Conservation (phyloP, 129 eudicot species). For the Flaveria linearis region DNA sequence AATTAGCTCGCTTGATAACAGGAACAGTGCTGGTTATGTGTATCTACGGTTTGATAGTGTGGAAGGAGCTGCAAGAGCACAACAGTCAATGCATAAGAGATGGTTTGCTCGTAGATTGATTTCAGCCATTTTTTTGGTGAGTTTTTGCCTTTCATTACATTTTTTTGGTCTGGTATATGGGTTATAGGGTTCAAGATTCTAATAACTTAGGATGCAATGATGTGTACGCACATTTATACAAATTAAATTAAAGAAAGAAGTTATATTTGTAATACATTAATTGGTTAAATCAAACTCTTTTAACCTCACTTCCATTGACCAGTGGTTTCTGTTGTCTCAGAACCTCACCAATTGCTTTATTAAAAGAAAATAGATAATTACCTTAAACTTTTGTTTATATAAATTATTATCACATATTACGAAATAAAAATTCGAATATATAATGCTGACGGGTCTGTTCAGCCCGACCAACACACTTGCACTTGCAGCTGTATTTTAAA, state of each 20-base stretch:
- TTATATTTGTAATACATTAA: neutral
- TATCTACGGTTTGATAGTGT: slow-evolving; percentile 78
- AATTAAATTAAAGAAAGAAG: neutral
- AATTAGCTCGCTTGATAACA: slow-evolving; percentile 22
- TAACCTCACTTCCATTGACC: neutral
- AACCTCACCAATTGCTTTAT: neutral
- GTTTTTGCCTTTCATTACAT: neutral
- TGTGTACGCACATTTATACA: neutral
- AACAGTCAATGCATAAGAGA: slow-evolving; percentile 88
- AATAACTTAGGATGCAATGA: neutral
- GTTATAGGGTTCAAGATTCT: neutral
- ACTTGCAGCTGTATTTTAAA: neutral
- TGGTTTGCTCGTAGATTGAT: slow-evolving; percentile 95
- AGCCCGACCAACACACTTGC: neutral
- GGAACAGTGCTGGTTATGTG: slow-evolving; percentile 92
- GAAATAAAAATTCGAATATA: neutral
- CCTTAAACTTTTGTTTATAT: neutral
- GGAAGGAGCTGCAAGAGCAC: slow-evolving; percentile 86
- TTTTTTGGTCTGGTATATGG: no score
- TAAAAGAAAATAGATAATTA: neutral
- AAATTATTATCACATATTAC: neutral
- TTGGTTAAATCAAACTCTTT: neutral
- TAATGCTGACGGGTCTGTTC: neutral
- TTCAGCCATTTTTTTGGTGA: slow-evolving; percentile 92
- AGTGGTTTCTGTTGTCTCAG: no score